Base-by-base conservation (phyloP, 2,329 filamentous ascomycete species). In the Fusarium pilosicola region DNA sequence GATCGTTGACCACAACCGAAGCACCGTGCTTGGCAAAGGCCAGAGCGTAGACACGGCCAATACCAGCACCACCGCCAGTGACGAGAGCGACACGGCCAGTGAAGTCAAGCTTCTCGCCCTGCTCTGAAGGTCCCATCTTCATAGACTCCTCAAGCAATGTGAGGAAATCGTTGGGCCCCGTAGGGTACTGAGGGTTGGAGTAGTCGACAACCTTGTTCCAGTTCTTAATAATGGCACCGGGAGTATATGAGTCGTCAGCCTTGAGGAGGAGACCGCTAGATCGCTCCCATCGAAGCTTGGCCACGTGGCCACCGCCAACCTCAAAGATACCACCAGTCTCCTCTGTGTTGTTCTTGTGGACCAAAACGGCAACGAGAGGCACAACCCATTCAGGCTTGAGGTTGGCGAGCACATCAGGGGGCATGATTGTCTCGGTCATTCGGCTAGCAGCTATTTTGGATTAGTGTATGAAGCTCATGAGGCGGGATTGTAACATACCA, bases 391-490 rank as follows among this genome's bases (percentile, higher is more conserved):
- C 94, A 52, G 96, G 96, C 87, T 93, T 95, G 74, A 97, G 88
- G 80, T 90, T 92, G 76, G 92, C 91, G 77, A 98, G 88, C 44
- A 97, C 89, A 80, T 98, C 95, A n/a, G 94, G 94, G 39, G 95
- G 95, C 94, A 98, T 96, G 76, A 98, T 89, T 24, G 96, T 98
- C 82, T 95, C 91, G 48, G 95, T 98, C 95, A 98, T 97, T 82
- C 96, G 92, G 85, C 93, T 96, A 70, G 95, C 96, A 76, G 96
- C 96, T 90, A 62, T 51, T 18, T 30, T 26, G 55, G 41, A 62
- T 78, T 68, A 77, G 72, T 63, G 62, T 38, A 24, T 32, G 45
- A 28, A 24, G 24, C n/a, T 48, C 17, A 8, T 17, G 14, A 48
- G 45, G 34, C 26, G 42, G 24, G 34, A 42, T 22, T 30, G 22